Base-by-base conservation (phyloP, 768 basidiomycete species). In the Trametes cinnabarina region DNA sequence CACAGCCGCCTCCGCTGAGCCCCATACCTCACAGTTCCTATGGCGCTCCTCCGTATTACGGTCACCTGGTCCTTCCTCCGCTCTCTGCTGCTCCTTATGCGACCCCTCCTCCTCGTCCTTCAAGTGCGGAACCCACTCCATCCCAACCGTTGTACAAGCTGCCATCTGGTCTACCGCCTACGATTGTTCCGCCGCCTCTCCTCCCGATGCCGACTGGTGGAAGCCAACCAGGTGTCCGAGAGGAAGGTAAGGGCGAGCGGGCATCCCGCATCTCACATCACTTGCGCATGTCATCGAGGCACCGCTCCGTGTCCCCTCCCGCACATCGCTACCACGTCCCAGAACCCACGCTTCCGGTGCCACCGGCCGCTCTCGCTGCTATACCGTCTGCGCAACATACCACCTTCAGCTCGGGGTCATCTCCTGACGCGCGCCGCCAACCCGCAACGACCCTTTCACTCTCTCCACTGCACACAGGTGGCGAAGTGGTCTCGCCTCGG, bases 201-300 rank as follows among this genome's bases (percentile, higher is more conserved):
- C 71, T 66, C 48, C 64, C 70, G 47, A 64, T 66, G 32, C 57
- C 55, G 35, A 55, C 41, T 34, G 63, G 50, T 28, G 32, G 19
- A 37, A 49, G 28, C 10, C 52, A 54, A 28, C 46, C 32, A 22
- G 51, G 71, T 9, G 80, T 79, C 46, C 72, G 76, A 4, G 78
- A 83, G 70, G 82, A 82, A 63, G 83, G 83, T 34, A 85, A 85
- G 65, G 87, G 85, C 39, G 78, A 81, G 55, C 79, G 79, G 17
- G 81, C 86, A 19, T 77, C 80, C 3, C 78, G 85, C 12, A 77
- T 86, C 41, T 71, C 86, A 23, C 80, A 80, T 44, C 85, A 87
- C 60, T 71, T 89, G 10, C 80, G 80, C 47, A 68, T 78, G 41
- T 78, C 81, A 14, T 83, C 82, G 23, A 76, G 86, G 14, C 72